phyloP scores from a whole-genome alignment of 2,329 filamentous ascomycete genomes.

The Geosmithia putterillii region DNA sequence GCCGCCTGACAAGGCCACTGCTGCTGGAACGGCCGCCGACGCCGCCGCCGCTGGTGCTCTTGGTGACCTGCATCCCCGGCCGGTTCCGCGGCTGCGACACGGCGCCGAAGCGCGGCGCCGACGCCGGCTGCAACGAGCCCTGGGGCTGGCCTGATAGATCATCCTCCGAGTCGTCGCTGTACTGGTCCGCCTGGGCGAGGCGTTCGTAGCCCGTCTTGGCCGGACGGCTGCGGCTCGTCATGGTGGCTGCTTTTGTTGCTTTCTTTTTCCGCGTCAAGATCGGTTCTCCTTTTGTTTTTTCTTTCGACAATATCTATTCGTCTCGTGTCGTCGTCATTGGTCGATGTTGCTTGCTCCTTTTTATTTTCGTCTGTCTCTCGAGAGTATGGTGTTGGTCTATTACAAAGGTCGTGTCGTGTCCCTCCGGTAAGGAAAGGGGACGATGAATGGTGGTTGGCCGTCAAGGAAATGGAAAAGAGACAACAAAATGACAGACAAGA shows the following conservation, averaged over 20 bases:
- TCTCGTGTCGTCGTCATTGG: background rate
- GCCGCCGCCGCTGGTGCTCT: conserved; percentile 19
- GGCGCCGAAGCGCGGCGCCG: conserved; percentile 50
- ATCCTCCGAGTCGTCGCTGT: conserved; percentile 59
- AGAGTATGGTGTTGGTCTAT: background rate
- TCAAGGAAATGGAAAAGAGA: too few species aligned
- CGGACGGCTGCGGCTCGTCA: conserved; percentile 31
- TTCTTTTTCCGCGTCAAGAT: too few species aligned
- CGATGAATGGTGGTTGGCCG: too few species aligned
- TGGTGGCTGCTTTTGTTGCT: background rate
- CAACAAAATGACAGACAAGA: too few species aligned
- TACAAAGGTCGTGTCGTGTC: too few species aligned
- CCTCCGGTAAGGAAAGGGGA: too few species aligned
- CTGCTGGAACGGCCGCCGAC: conserved; percentile 11
- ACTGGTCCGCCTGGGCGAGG: conserved; percentile 68
- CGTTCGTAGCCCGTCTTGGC: conserved; percentile 75
- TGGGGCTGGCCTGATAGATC: conserved; percentile 43
- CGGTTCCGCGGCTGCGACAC: conserved; percentile 49
- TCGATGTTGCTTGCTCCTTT: background rate
- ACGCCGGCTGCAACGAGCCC: conserved; percentile 44
- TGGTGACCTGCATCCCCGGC: conserved; percentile 46
- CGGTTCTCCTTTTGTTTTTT: background rate
- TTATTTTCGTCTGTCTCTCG: background rate
- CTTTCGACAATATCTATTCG: background rate
- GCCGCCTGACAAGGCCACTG: conserved; percentile 31